Evolutionary conservation across 2,329 filamentous ascomycete genomes (phyloP), one percentile per base, ranked within the genome.

Genomic region (Cordyceps militaris): DNA sequence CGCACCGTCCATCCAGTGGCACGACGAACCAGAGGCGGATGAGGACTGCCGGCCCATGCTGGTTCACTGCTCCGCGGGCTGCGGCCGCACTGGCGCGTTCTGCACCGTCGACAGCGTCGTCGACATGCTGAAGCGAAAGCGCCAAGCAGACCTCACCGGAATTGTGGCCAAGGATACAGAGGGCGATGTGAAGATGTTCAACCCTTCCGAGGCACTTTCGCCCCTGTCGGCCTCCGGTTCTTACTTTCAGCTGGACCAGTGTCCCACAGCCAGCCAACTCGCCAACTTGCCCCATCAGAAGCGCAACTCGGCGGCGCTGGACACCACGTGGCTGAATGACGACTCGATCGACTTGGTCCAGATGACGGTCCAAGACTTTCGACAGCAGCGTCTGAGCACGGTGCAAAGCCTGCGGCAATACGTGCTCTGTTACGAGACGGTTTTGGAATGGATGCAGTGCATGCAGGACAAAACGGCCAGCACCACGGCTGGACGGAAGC

Each of bases 21-120:
- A 79, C 24, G 78, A 84, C 32, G 84, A 87, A 48, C 85, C 88
- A 0, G 84, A 86, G 62, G 69, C 75, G 1, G 74, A 78, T 24
- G 67, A 71, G 8, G 66, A 72, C 1, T 63, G 79, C 24, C 80
- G 89, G 30, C 93, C 93, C 8, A 84, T 97, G 64, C 71, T 99
- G 23, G 93, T 99, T 0, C 94, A 99, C 70, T 99, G 94, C 74
- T 96, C 91, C 56, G 94, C 94, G 4, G 94, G 94, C 0, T 99
- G 94, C 72, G 94, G 94, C 0, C 87, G 94, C 14, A 99, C 94
- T 0, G 94, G 94, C 3, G 93, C 94, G 0, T 99, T 97, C 68
- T 97, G 94, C 70, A 96, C 94, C 0, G 91, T 97, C 16, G 94
- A 97, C 70, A 93, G 88, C 40, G 94, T 97, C 9, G 87, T 97